These are phyloP conservation scores for Fusarium sterilihyphosum DNA, from an alignment of 2,329 filamentous ascomycete genomes.

Conservation along the genomic window DNA sequence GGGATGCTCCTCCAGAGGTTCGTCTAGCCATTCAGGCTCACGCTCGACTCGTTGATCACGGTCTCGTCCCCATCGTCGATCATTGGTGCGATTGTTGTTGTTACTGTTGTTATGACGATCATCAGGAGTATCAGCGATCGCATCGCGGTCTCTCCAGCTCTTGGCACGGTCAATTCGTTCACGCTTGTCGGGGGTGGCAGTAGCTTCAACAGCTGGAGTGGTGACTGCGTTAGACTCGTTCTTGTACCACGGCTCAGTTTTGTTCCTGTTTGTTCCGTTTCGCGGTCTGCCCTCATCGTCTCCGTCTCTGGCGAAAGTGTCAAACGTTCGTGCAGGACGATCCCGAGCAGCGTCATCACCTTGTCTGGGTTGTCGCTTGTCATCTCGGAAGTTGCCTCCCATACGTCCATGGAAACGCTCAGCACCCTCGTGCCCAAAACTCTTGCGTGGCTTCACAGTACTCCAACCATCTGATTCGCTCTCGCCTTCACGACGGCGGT, in stretches of 20 bases:
- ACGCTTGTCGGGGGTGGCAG: conserved; percentile 52
- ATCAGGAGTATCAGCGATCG: conserved; percentile 53
- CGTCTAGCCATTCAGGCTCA: conserved; percentile 92
- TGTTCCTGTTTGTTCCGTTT: conserved; percentile 72
- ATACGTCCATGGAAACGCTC: conserved; percentile 75
- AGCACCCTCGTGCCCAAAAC: conserved; percentile 76
- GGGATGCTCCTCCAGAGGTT: conserved; percentile 73
- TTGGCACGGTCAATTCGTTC: conserved; percentile 68
- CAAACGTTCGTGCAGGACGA: conserved; percentile 59
- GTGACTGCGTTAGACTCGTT: conserved; percentile 55
- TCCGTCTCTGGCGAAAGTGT: conserved; percentile 59
- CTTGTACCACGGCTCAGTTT: conserved; percentile 80
- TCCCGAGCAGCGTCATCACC: conserved; percentile 63
- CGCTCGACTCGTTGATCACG: conserved; percentile 72
- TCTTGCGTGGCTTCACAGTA: conserved; percentile 77
- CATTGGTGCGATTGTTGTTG: conserved; percentile 54
- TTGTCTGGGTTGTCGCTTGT: conserved; percentile 60
- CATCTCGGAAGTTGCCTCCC: conserved; percentile 60
- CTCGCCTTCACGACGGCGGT: conserved; percentile 66
- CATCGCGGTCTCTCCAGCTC: conserved; percentile 68
- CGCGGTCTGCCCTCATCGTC: conserved; percentile 68
- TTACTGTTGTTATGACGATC: conserved; percentile 63
- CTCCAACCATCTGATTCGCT: conserved; percentile 79
- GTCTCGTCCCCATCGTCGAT: conserved; percentile 66
- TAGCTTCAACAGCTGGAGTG: conserved; percentile 37